These are phyloP conservation scores for Lepidium aucheri DNA, from an alignment of 345 rosid species.

Conservation along the genomic window DNA sequence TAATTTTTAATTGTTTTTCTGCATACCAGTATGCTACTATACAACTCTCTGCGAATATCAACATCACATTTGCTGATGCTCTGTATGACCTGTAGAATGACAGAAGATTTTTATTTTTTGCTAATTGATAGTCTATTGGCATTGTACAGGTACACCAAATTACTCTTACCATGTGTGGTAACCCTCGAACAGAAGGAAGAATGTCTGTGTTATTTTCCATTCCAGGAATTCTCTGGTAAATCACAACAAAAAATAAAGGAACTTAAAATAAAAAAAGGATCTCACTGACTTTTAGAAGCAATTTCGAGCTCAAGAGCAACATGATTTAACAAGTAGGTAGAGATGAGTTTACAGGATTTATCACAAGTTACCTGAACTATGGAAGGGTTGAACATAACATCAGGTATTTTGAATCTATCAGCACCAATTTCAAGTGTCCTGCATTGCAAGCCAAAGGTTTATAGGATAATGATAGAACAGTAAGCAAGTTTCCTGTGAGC, in stretches of 20 bases:
- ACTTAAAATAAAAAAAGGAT: background rate
- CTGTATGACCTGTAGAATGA: constrained; percentile 61
- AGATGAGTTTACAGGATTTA: background rate
- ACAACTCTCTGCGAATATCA: constrained; percentile 88
- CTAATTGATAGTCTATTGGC: background rate
- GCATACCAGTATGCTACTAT: constrained; percentile 82
- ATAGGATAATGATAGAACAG: background rate
- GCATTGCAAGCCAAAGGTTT: constrained; percentile 8
- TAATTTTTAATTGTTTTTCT: background rate
- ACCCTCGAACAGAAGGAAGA: constrained; percentile 53
- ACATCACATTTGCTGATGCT: constrained; percentile 88
- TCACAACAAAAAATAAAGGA: background rate
- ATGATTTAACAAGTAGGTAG: background rate
- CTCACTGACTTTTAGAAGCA: background rate
- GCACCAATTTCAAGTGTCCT: constrained; percentile 94
- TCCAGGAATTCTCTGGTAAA: constrained; percentile 73
- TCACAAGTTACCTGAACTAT: constrained; percentile 47
- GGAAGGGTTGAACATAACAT: constrained; percentile 77
- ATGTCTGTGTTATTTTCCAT: constrained; percentile 60
- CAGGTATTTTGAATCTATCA: constrained; percentile 88
- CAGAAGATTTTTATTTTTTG: no score
- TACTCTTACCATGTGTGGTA: constrained; percentile 75
- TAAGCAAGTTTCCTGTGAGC: background rate
- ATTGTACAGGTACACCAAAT: background rate
- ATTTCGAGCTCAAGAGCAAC: background rate